Evolutionary conservation across 306 rosid genomes (phyloP).

Genomic region (Castanea mollissima): DNA sequence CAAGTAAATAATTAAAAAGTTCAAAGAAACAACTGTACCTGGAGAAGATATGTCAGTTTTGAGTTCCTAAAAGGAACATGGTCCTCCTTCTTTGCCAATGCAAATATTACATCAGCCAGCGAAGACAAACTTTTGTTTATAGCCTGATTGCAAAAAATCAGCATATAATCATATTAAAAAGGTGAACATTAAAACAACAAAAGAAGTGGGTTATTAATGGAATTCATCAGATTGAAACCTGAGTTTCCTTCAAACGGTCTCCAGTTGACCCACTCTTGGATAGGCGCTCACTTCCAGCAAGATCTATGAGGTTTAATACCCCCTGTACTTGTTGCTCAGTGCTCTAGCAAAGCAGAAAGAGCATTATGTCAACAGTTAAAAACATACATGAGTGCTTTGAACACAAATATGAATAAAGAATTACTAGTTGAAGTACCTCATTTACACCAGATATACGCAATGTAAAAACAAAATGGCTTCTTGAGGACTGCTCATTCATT

Average conservation of each 20-base stretch:
- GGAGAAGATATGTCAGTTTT: conserved; percentile 87
- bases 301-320: conserved; percentile 83
- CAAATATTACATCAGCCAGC: conserved; percentile 84
- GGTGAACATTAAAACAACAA: neutral
- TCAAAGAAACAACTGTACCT: conserved; percentile 46
- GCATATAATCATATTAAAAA: conserved; percentile 11
- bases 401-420: neutral
- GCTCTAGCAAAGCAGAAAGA: conserved; percentile 39
- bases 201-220: neutral
- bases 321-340: conserved; percentile 98
- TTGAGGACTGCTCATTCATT: conserved; percentile 96
- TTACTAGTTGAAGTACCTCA: conserved; percentile 47
- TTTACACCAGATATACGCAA: conserved; percentile 84
- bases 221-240: conserved; percentile 46
- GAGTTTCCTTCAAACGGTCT: conserved; percentile 95
- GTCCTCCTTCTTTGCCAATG: conserved; percentile 91
- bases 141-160: conserved; percentile 52
- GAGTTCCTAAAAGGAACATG: conserved; percentile 94
- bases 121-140: conserved; percentile 87
- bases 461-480: conserved; percentile 93
- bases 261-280: conserved; percentile 95
- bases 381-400: neutral
- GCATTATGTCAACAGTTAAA: conserved; percentile 11
- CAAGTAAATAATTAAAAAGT: neutral
- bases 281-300: conserved; percentile 95